Evolutionary conservation across 2,329 filamentous ascomycete species (phyloP).

Genomic region (Penicillium sp.): DNA sequence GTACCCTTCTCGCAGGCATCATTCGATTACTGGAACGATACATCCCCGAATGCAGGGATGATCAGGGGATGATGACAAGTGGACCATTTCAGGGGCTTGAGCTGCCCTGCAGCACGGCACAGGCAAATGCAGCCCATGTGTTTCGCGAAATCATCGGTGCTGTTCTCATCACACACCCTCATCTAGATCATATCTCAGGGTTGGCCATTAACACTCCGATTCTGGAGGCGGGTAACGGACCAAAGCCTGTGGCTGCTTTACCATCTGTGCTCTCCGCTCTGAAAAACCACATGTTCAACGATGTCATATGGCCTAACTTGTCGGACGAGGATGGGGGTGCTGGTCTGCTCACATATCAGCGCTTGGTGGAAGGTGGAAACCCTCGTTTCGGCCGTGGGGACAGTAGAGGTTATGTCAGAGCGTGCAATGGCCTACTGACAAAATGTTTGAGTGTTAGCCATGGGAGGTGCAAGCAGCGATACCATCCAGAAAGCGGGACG

Average conservation of each 20-base stretch:
- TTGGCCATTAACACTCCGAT: constrained; percentile 92
- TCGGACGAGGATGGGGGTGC: constrained; percentile 95
- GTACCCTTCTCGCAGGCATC: constrained; percentile 83
- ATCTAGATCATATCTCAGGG: constrained; percentile 88
- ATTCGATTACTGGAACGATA: constrained; percentile 65
- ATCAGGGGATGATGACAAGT: constrained; percentile 34
- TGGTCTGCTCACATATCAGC: constrained; percentile 84
- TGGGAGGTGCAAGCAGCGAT: constrained; percentile 77
- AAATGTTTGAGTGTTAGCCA: constrained; percentile 86
- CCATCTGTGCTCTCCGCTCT: constrained; percentile 88
- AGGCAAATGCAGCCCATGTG: constrained; percentile 78
- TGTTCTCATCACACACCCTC: constrained; percentile 93
- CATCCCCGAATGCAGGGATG: constrained; percentile 24
- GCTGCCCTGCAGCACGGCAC: constrained; percentile 62
- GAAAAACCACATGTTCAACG: constrained; percentile 95
- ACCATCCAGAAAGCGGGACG: constrained; percentile 44
- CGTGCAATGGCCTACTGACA: constrained; percentile 84
- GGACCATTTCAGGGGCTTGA: constrained; percentile 80
- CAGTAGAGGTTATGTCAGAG: constrained; percentile 77
- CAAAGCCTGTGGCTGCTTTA: constrained; percentile 81
- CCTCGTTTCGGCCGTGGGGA: constrained; percentile 77
- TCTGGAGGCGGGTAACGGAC: constrained; percentile 69
- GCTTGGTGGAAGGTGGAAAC: constrained; percentile 84
- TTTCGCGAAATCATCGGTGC: constrained; percentile 77
- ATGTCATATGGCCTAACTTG: constrained; percentile 95